Base-by-base conservation (phyloP, 805 yeast species). In the Phaffomyces thermotolerans region DNA sequence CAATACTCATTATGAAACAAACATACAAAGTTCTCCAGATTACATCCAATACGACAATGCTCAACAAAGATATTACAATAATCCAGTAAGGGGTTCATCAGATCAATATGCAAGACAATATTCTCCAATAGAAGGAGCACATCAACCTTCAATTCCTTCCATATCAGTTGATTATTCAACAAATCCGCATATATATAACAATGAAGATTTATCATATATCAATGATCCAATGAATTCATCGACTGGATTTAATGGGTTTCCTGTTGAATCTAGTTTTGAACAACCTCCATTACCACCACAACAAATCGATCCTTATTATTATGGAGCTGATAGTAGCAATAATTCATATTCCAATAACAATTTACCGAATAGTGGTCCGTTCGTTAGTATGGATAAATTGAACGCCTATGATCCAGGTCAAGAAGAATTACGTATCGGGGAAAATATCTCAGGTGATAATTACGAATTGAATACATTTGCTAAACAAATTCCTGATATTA, bases 401-500 rank as follows among this genome's bases (percentile, higher is more conserved):
- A 38, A 44, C 6, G 41, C 37, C 14, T 40, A 44, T 30, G 44
- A 40, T 23, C 41, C 43, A 12, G 41, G 31, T 14, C 71, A 69
- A 25, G 71, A 68, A 39, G 71, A 71, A 43, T 64, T 70, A 6
- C 69, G 68, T 3, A 39, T 47, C 32, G 49, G 51, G 29, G 48
- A 46, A 27, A 48, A 48, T 29, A 49, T 53, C 24, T 48, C 45
- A 15, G 60, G 60, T 41, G 60, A 57, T 36, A 53, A 54, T 34
- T 57, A 57, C 35, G 60, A 56, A 32, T 31, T 57, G 22, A 57
- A 57, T 34, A 54, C 59, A 2, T 54, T 55, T 40, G 51, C 51
- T 8, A 38, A 40, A 20, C 29, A 27, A 13, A 27, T 27, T 13
- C 29, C 29, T 27, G 56, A 50, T 22, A 37, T 39, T 14, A 44